Evolutionary conservation across 2,329 filamentous ascomycete genomes (phyloP).

Genomic region (Talaromyces sp.): DNA sequence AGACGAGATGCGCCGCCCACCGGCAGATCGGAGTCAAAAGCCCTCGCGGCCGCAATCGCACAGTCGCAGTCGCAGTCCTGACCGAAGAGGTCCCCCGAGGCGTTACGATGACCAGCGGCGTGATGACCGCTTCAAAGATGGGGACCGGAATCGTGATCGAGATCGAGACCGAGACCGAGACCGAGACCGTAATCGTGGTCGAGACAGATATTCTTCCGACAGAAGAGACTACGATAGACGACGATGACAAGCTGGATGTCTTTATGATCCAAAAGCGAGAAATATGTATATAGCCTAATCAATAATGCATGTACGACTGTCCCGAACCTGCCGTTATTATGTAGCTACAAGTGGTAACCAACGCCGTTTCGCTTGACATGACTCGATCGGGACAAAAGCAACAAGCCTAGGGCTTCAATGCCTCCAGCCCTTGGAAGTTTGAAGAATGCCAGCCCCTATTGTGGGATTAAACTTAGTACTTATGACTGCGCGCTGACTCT

Average conservation of each 20-base stretch:
- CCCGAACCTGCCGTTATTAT: not conserved
- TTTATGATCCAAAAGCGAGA: not conserved
- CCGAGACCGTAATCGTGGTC: slow-evolving; percentile 10
- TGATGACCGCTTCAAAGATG: slow-evolving; percentile 43
- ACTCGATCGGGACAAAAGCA: not conserved
- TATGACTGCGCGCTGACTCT: not conserved
- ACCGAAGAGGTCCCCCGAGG: slow-evolving; percentile 22
- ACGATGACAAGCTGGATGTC: slow-evolving; percentile 21
- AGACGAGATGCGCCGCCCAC: slow-evolving; percentile 60
- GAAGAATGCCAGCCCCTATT: not conserved
- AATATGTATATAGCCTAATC: not conserved
- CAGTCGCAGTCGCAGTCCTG: slow-evolving; percentile 48
- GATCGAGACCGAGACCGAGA: slow-evolving; percentile 10
- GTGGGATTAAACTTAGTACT: not conserved
- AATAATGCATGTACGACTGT: not conserved
- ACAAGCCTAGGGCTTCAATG: not conserved
- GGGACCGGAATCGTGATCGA: slow-evolving; percentile 30
- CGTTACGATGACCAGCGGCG: slow-evolving; percentile 30
- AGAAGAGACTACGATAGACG: slow-evolving; percentile 32
- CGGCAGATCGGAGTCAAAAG: slow-evolving; percentile 23
- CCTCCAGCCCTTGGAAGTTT: not conserved
- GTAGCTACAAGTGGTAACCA: not conserved
- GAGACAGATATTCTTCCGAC: slow-evolving; percentile 22
- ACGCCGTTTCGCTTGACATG: not conserved
- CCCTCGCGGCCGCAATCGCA: slow-evolving; percentile 28